Base-by-base conservation (phyloP, 352 stramenopile species). In the Globisporangium spiculum region DNA sequence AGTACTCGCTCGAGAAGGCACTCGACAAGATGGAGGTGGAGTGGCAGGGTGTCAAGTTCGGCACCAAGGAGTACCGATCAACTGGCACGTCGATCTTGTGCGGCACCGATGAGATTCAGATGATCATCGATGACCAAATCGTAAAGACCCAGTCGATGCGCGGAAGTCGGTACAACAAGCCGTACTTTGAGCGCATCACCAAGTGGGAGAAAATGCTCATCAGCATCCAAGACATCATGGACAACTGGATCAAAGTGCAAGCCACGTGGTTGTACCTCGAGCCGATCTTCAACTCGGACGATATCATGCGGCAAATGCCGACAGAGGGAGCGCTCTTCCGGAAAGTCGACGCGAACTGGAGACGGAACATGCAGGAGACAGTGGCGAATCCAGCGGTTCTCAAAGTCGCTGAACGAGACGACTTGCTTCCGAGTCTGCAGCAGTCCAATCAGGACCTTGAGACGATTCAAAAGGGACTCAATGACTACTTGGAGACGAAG, bases 91-190 rank as follows among this genome's bases (percentile, higher is more conserved):
- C 81, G 6, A 96, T 98, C 38, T 66, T 96, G 59, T 93, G 83
- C 36, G 84, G 78, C 4, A 92, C 84, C 0, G 90, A 97, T 65
- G 94, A 98, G 60, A 96, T 98, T 70, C 89, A 98, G 65, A 86
- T 96, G 65, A 91, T 98, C 66, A 92, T 98, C 22, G 92, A 98
- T 60, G 94, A 98, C 72, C 94, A 98, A 75, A 97, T 98, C 52
- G 92, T 98, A 27, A 98, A 98, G 77, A 98, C 92, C 0, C 93
- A 98, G 76, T 98, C 94, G 20, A 98, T 98, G 93, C 86, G 92
- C 32, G 93, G 94, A 2, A 96, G 84, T 64, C 89, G 91, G 1
- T 98, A 97, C 74, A 98, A 98, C 72, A 93, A 97, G 38, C 90
- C 93, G 8, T 97, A 98, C 73, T 84, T 98, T 64, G 80, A 94